Conservation (phyloP, 2,329 filamentous ascomycete species). For the Raffaelea ambrosiae region DNA sequence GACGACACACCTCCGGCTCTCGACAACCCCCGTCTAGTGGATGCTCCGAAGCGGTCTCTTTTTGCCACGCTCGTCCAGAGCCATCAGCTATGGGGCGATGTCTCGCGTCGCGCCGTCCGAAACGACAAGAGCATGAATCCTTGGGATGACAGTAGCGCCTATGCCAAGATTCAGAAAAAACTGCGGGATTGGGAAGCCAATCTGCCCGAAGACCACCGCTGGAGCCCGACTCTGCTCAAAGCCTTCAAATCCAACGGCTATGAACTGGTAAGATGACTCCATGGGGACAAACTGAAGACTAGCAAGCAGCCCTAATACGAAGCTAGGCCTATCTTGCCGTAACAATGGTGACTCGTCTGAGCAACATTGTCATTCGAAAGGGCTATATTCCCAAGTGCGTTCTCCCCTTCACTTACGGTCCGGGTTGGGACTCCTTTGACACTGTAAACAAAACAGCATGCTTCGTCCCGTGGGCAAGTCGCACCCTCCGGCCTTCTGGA, state of each 20-base stretch:
- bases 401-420: not conserved
- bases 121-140: slow-evolving; percentile 34
- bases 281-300: not conserved
- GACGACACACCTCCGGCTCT: slow-evolving; percentile 43
- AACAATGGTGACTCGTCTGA: slow-evolving; percentile 46
- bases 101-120: slow-evolving; percentile 38
- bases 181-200: slow-evolving; percentile 39
- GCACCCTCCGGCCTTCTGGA: slow-evolving; percentile 23
- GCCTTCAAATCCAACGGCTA: slow-evolving; percentile 38
- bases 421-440: not conserved
- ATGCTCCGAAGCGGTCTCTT: slow-evolving; percentile 36
- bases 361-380: slow-evolving; percentile 47
- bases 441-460: slow-evolving; percentile 29
- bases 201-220: slow-evolving; percentile 39
- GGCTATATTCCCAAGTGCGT: slow-evolving; percentile 53
- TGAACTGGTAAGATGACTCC: slow-evolving; percentile 32
- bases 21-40: slow-evolving; percentile 33
- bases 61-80: slow-evolving; percentile 48
- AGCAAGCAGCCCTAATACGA: not conserved
- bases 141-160: slow-evolving; percentile 40
- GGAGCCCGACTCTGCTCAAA: slow-evolving; percentile 32
- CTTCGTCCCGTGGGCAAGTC: slow-evolving; percentile 28
- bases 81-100: slow-evolving; percentile 44
- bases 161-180: slow-evolving; percentile 31
- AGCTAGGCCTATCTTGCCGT: slow-evolving; percentile 43